Conservation (phyloP, 2,329 filamentous ascomycete species). For the Fusarium caatingaense region DNA sequence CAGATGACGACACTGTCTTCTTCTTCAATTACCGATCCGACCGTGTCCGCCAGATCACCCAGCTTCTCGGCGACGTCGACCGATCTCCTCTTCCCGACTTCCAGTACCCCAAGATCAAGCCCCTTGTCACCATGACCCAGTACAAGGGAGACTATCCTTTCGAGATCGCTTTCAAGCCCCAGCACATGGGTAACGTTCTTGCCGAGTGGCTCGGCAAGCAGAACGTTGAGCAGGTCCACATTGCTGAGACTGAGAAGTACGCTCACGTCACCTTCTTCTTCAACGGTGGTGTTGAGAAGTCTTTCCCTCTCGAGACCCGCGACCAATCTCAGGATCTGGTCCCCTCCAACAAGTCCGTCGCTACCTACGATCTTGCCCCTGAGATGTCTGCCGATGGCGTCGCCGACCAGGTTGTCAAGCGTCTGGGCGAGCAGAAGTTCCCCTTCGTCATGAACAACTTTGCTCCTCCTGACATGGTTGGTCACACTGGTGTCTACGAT, state of each 20-base stretch:
- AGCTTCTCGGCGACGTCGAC: constrained; percentile 92
- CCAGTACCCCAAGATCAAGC: constrained; percentile 88
- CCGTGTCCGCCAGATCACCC: constrained; percentile 94
- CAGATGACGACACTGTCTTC: constrained; percentile 95
- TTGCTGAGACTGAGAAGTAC: constrained; percentile 99
- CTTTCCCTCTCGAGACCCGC: constrained; percentile 89
- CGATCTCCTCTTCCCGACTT: constrained; percentile 91
- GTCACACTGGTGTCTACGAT: constrained; percentile 97
- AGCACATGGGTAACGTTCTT: constrained; percentile 97
- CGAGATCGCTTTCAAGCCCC: constrained; percentile 90
- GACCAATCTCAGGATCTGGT: constrained; percentile 84
- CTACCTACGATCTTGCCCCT: constrained; percentile 94
- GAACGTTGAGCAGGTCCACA: constrained; percentile 89
- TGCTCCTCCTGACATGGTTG: constrained; percentile 98
- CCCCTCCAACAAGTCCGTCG: constrained; percentile 86
- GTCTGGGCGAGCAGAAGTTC: constrained; percentile 85
- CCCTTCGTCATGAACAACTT: constrained; percentile 99
- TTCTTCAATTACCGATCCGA: constrained; percentile 99
- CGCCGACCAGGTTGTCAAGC: constrained; percentile 88
- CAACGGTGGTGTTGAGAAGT: constrained; percentile 98
- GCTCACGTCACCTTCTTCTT: constrained; percentile 99
- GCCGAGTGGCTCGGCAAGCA: constrained; percentile 96
- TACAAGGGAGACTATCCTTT: constrained; percentile 98
- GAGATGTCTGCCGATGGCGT: constrained; percentile 96
- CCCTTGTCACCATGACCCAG: constrained; percentile 93